Percentiles rank a stretch among this genome's conserved stretches.
phyloP scores from a whole-genome alignment of 1,284 basidiomycete genomes.

The Cutaneotrichosporon dermatis region DNA sequence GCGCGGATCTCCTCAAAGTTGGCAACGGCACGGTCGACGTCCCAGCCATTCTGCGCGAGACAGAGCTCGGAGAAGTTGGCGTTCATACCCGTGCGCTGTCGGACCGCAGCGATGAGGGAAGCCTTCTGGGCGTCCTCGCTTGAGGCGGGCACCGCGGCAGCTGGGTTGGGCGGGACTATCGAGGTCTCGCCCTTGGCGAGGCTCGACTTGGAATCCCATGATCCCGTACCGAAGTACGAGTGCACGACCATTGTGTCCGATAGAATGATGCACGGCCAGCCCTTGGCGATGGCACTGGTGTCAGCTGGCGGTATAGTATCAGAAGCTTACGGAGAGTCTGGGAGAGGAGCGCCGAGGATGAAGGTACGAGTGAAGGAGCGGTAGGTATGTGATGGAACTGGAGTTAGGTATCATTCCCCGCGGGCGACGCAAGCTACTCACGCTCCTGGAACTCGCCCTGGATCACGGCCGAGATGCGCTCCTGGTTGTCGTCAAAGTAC shows the following conservation, averaged over 20 bases:
- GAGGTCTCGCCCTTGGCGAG: slow-evolving; percentile 40
- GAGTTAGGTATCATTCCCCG: slow-evolving; percentile 25
- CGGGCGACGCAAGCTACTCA: slow-evolving; percentile 49
- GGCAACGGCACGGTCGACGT: slow-evolving; percentile 64
- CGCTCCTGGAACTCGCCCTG: slow-evolving; percentile 91
- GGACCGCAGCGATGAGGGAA: slow-evolving; percentile 57
- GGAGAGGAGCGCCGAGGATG: slow-evolving; percentile 71
- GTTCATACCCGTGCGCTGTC: slow-evolving; percentile 68
- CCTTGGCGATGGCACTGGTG: slow-evolving; percentile 58
- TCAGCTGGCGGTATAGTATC: slow-evolving; percentile 54
- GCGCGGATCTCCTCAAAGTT: slow-evolving; percentile 66
- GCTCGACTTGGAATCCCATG: slow-evolving; percentile 51
- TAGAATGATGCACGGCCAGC: slow-evolving; percentile 86
- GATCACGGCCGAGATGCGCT: slow-evolving; percentile 69
- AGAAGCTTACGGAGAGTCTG: slow-evolving; percentile 58
- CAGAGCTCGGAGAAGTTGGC: slow-evolving; percentile 73
- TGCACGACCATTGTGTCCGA: slow-evolving; percentile 84
- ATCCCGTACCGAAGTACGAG: slow-evolving; percentile 72
- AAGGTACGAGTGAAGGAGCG: slow-evolving; percentile 93
- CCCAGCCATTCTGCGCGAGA: slow-evolving; percentile 73
- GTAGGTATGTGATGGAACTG: slow-evolving; percentile 46
- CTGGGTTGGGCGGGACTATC: slow-evolving; percentile 28
- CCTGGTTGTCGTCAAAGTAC: slow-evolving; percentile 57
- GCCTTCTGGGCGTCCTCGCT: slow-evolving; percentile 13
- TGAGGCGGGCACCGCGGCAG: background rate